Evolutionary conservation across 176 grass and related monocot genomes (phyloP).

Genomic region (Avena insularis): DNA sequence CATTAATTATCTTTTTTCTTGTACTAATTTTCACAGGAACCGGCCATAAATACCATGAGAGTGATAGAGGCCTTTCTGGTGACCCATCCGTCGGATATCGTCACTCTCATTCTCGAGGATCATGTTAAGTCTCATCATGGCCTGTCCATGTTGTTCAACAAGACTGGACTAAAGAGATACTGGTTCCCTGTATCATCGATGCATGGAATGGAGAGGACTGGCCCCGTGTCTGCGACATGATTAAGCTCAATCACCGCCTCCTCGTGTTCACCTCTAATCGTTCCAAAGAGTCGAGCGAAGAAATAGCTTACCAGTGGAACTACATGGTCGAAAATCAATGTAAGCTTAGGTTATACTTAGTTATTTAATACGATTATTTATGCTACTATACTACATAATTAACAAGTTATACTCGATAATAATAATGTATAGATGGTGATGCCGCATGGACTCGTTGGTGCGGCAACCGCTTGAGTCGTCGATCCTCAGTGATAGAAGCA

Average conservation of each 20-base stretch:
- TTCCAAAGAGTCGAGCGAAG: slow-evolving; percentile 73
- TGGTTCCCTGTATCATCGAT: slow-evolving; percentile 90
- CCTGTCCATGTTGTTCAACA: slow-evolving; percentile 73
- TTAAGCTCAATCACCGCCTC: slow-evolving; percentile 66
- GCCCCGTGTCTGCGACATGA: slow-evolving; percentile 81
- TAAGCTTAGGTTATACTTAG: slow-evolving; percentile 38
- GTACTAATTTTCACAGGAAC: slow-evolving; percentile 51
- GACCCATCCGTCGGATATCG: slow-evolving; percentile 77
- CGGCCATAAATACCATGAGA: slow-evolving; percentile 74
- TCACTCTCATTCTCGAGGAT: slow-evolving; percentile 87
- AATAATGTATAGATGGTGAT: too few species aligned
- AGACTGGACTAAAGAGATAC: slow-evolving; percentile 70
- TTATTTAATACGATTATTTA: too few species aligned
- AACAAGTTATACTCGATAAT: too few species aligned
- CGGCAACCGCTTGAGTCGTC: too few species aligned
- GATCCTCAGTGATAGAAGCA: too few species aligned
- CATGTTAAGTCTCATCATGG: slow-evolving; percentile 72
- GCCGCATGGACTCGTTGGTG: too few species aligned
- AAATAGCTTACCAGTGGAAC: slow-evolving; percentile 95
- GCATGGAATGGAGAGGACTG: slow-evolving; percentile 73
- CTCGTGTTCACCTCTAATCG: slow-evolving; percentile 79
- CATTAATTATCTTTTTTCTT: background rate
- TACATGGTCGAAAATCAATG: slow-evolving; percentile 98
- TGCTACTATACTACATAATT: too few species aligned
- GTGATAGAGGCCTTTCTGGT: slow-evolving; percentile 77